Evolutionary conservation across 2,329 filamentous ascomycete genomes (phyloP), one percentile per base, ranked within the genome.

Genomic region (Cladosporium sp.): DNA sequence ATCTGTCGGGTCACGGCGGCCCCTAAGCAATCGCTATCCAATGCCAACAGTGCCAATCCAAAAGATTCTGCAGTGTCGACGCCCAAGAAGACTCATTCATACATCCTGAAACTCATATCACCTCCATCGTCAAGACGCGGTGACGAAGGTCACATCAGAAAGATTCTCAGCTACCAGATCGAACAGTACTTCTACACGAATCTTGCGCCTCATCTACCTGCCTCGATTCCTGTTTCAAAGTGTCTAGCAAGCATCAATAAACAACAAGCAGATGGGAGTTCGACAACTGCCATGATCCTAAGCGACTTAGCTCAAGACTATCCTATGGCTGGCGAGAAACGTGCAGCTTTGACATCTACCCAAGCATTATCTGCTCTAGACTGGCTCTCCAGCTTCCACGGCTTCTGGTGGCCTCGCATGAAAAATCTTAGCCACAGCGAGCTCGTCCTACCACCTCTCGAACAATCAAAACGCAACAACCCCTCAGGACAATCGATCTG

Each of bases 131-230:
- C 28, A 10, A 19, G n/a, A 34, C 63, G 63, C n/a, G 63, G 71
- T 3, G 80, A 85, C 36, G 85, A 88, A 64, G 83, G 85, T 0
- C 85, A 88, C 61, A 64, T 83, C 0, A 79, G 86, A 6, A 89
- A 89, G 65, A 79, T 88, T 58, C 69, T 88, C 25, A 87, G 83
- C 65, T 89, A 89, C 62, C 77, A 84, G 45, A 83, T 87, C 3
- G 86, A 89, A 69, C 84, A 86, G 64, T 80, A 80, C 62, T 89
- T 89, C 62, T 89, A 89, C 66, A 74, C 73, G 1, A 68, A 79
- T 2, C 68, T 88, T 10, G 83, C 82, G 0, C 80, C 82, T 0
- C 66, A 65, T 0, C 67, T 88, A 1, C 66, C 71, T 0, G 65
- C 70, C 0, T 66, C 73, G 0, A 67, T 81, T 1, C 74, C 77